Base-by-base conservation (phyloP, 495 filamentous ascomycete species). In the Neurospora tetrasperma region DNA sequence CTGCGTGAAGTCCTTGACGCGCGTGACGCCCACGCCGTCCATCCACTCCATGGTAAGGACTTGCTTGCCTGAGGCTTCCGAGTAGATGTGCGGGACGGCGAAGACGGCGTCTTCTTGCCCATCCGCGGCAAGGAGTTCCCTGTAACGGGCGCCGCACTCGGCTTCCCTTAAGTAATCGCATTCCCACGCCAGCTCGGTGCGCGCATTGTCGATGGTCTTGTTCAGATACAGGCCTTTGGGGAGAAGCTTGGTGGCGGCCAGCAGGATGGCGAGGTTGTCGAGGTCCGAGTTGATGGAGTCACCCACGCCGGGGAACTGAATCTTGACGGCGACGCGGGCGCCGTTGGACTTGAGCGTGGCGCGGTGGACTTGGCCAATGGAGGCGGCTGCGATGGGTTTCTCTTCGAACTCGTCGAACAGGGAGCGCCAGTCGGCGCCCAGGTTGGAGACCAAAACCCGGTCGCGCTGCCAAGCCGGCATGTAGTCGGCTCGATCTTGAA, bases 231-330 rank as follows among this genome's bases (percentile, higher is more conserved):
- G 85, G 5, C 96, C 96, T 76, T 93, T 94, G 0, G 96, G 96
- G 20, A 99, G 85, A 41, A 99, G 86, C 41, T 91, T 89, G 14
- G 94, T 96, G 39, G 96, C 96, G 10, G 92, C 95, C 8, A 99
- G 89, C 6, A 99, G 89, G 72, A 99, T 86, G 11, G 92, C 91
- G 41, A 99, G 87, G 75, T 99, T 99, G 81, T 91, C 94, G 1
- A 99, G 87, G 77, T 99, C 96, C 7, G 94, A 97, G 81, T 96
- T 93, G 75, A 99, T 99, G 9, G 93, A 97, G 78, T 92, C 90
- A 3, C 95, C 92, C 0, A 99, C 96, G n/a, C 96, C 96, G 5
- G 96, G 96, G 79, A 98, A 99, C 82, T 99, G 96, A 20, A 99
- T 89, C 79, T 99, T 99, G 72, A 99, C 93, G 14, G 95, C 96